A percentile compares a stretch with the other conserved stretches of the same genome.
These are phyloP conservation scores for Solanum sitiens DNA, from an alignment of 257 asterid species.

Conservation along the genomic window DNA sequence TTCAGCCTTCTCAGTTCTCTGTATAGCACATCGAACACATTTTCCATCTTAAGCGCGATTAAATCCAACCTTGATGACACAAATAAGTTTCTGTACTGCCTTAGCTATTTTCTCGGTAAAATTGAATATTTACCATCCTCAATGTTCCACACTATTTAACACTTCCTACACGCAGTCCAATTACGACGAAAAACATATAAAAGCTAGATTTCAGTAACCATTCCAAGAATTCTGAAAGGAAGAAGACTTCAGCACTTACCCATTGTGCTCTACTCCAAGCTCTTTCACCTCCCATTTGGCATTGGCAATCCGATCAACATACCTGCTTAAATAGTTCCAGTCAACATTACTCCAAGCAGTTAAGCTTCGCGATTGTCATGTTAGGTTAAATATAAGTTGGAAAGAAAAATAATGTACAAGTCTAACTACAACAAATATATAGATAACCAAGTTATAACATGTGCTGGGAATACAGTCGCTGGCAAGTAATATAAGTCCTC, in stretches of 20 bases:
- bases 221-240: neutral
- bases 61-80: neutral
- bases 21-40: neutral
- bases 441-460: neutral
- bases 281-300: constrained; percentile 99
- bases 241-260: constrained; percentile 35
- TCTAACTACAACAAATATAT: neutral
- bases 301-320: constrained; percentile 79
- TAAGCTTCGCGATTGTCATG: neutral
- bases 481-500: neutral
- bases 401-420: neutral
- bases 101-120: neutral
- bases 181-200: neutral
- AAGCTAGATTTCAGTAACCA: neutral
- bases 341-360: neutral
- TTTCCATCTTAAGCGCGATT: neutral
- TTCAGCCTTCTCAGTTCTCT: neutral
- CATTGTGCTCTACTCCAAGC: constrained; percentile 96
- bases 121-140: neutral
- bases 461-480: neutral
- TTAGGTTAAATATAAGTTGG: neutral
- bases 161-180: neutral
- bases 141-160: neutral
- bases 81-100: neutral
- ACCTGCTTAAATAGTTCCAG: constrained; percentile 49